Evolutionary conservation across 352 stramenopile species (phyloP).

Genomic region (Globisporangium nunn): DNA sequence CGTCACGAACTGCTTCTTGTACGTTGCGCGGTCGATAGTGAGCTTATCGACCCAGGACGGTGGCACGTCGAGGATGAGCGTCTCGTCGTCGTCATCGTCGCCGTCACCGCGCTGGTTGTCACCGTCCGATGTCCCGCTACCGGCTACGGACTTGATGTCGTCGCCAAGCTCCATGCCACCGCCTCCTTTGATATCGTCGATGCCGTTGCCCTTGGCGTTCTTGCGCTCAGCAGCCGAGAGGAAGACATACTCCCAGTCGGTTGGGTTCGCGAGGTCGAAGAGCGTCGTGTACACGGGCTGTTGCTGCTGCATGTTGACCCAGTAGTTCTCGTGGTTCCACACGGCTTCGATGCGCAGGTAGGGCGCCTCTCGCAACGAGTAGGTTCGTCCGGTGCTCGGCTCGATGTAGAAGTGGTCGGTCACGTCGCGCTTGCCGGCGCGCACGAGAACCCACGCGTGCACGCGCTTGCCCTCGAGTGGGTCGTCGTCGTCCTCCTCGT

Average conservation of each 20-base stretch:
- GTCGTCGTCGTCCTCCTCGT: conserved; percentile 69
- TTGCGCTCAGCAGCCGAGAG: conserved; percentile 67
- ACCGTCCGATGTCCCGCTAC: conserved; percentile 13
- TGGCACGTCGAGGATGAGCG: conserved; percentile 76
- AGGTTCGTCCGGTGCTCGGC: conserved; percentile 85
- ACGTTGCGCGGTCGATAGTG: conserved; percentile 56
- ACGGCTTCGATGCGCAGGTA: conserved; percentile 87
- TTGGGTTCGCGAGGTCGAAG: conserved; percentile 80
- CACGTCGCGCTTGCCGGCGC: conserved; percentile 85
- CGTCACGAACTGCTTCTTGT: conserved; percentile 84
- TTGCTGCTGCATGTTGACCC: conserved; percentile 91
- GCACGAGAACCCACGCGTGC: conserved; percentile 91
- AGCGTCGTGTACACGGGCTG: conserved; percentile 56
- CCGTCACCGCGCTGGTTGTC: conserved; percentile 44
- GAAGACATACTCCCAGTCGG: conserved; percentile 91
- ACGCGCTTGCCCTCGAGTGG: conserved; percentile 60
- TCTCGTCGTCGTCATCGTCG: conserved; percentile 38
- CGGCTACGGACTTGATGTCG: conserved; percentile 34
- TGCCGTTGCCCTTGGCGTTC: conserved; percentile 30
- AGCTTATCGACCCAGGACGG: conserved; percentile 82
- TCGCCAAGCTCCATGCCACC: conserved; percentile 29
- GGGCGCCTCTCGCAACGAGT: conserved; percentile 66
- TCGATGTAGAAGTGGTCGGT: conserved; percentile 88
- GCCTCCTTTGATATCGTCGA: conserved; percentile 34
- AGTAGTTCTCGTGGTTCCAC: conserved; percentile 95